These are phyloP conservation scores for Wickerhamiella dianesei DNA, from an alignment of 805 yeast genomes.

Conservation along the genomic window DNA sequence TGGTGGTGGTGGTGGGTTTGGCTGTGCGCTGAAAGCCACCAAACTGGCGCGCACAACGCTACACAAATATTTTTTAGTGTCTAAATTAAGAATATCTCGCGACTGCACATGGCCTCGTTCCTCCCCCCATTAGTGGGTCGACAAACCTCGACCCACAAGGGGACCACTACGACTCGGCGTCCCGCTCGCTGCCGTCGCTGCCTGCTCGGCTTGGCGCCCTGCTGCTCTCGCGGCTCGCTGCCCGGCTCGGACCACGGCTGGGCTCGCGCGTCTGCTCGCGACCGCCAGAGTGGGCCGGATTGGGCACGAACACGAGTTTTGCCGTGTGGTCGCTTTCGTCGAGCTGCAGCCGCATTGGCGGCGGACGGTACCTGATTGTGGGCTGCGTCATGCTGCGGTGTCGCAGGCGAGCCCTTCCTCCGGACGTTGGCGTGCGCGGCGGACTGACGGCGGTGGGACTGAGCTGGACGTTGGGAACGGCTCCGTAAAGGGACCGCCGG, in stretches of 20 bases:
- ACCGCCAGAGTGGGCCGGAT: slow-evolving; percentile 1
- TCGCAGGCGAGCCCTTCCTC: slow-evolving; percentile 1
- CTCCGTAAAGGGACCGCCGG: slow-evolving; percentile 12
- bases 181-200: background rate
- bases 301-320: slow-evolving; percentile 13
- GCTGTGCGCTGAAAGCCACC: background rate
- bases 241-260: slow-evolving; percentile 1
- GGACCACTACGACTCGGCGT: too few relatives aligned
- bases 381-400: slow-evolving; percentile 15
- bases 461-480: slow-evolving; percentile 5
- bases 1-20: background rate
- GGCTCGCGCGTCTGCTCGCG: background rate
- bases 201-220: background rate
- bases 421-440: background rate
- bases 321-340: slow-evolving; percentile 16
- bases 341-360: slow-evolving; percentile 15
- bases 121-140: too few relatives aligned
- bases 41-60: too few relatives aligned
- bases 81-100: too few relatives aligned
- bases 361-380: slow-evolving; percentile 10
- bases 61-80: too few relatives aligned
- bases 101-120: too few relatives aligned
- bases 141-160: too few relatives aligned
- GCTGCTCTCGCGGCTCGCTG: slow-evolving; percentile 1
- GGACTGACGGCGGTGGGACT: background rate